A percentile compares a stretch with the other conserved stretches of the same genome.
Evolutionary conservation across 2,329 filamentous ascomycete species (phyloP).

Genomic region (Sporothrix pseudoabietina): DNA sequence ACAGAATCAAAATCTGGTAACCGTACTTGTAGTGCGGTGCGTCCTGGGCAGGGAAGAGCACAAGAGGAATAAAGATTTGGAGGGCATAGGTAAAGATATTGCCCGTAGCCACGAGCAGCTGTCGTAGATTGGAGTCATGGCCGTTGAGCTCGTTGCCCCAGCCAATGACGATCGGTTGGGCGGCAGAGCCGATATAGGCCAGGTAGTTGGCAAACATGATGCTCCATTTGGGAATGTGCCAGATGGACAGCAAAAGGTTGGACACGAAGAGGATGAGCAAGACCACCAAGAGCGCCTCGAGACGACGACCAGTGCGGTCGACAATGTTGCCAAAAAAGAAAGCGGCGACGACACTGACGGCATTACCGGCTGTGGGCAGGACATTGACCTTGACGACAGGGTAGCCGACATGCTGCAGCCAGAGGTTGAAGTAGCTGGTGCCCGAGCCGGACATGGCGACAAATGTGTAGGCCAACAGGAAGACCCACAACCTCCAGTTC

Average conservation of each 20-base stretch:
- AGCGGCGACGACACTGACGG: conserved; percentile 50
- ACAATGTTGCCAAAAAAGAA: conserved; percentile 41
- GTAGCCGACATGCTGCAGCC: conserved; percentile 53
- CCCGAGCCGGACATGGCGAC: conserved; percentile 29
- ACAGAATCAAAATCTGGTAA: conserved; percentile 42
- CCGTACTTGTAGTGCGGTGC: conserved; percentile 43
- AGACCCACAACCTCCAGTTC: conserved; percentile 88
- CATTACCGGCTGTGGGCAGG: conserved; percentile 52
- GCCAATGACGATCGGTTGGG: conserved; percentile 37
- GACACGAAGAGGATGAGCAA: conserved; percentile 33
- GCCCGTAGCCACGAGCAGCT: conserved; percentile 34
- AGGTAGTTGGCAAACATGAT: conserved; percentile 37
- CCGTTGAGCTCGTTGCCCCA: conserved; percentile 35
- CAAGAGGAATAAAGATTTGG: conserved; percentile 35
- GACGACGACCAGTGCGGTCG: conserved; percentile 35
- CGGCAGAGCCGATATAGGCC: conserved; percentile 34
- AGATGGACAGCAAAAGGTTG: conserved; percentile 36
- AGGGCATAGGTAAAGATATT: conserved; percentile 35
- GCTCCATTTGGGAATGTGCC: conserved; percentile 34
- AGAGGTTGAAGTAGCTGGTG: conserved; percentile 53
- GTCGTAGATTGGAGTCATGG: conserved; percentile 33
- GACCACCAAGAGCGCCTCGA: conserved; percentile 31
- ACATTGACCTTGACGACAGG: conserved; percentile 53
- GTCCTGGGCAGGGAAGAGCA: conserved; percentile 42
- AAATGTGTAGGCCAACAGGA: conserved; percentile 54